phyloP scores from a whole-genome alignment of 2,329 filamentous ascomycete species.

The Fusarium tuaranense region DNA sequence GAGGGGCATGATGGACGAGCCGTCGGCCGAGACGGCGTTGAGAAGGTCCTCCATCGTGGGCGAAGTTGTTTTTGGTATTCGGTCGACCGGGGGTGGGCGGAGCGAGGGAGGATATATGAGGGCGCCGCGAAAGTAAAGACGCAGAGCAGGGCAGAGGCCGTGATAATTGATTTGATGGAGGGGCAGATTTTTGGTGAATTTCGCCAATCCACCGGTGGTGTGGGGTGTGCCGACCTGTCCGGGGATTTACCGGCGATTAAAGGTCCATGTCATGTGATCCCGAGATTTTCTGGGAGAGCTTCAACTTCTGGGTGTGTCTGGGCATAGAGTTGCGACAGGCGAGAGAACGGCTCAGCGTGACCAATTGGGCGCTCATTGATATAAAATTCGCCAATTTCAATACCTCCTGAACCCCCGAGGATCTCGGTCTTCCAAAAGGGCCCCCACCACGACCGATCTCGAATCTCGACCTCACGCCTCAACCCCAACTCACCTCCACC shows the following conservation, averaged over 20 bases:
- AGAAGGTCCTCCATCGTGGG: slow-evolving; percentile 57
- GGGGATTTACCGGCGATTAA: slow-evolving; percentile 49
- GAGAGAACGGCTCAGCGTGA: slow-evolving; percentile 14
- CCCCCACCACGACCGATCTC: background rate
- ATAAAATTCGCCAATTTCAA: background rate
- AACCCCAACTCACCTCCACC: background rate
- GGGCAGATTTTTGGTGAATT: slow-evolving; percentile 58
- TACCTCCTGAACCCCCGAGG: background rate
- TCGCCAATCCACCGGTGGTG: slow-evolving; percentile 54
- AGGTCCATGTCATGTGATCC: slow-evolving; percentile 53
- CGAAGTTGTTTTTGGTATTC: slow-evolving; percentile 25
- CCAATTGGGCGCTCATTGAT: slow-evolving; percentile 23
- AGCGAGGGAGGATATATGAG: slow-evolving; percentile 34
- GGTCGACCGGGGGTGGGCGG: slow-evolving; percentile 17
- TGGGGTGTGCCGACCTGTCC: slow-evolving; percentile 48
- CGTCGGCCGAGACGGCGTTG: slow-evolving; percentile 69
- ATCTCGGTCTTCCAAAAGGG: background rate
- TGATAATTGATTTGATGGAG: slow-evolving; percentile 49
- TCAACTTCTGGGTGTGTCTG: slow-evolving; percentile 32
- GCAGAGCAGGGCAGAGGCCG: slow-evolving; percentile 17
- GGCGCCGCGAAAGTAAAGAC: slow-evolving; percentile 43
- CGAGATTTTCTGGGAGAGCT: slow-evolving; percentile 45
- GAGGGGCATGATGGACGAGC: slow-evolving; percentile 87
- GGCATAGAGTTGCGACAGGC: slow-evolving; percentile 26
- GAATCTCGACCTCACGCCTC: slow-evolving; percentile 16